Evolutionary conservation across 140 eudicot species (phyloP).

Genomic region (Artemisia princeps): DNA sequence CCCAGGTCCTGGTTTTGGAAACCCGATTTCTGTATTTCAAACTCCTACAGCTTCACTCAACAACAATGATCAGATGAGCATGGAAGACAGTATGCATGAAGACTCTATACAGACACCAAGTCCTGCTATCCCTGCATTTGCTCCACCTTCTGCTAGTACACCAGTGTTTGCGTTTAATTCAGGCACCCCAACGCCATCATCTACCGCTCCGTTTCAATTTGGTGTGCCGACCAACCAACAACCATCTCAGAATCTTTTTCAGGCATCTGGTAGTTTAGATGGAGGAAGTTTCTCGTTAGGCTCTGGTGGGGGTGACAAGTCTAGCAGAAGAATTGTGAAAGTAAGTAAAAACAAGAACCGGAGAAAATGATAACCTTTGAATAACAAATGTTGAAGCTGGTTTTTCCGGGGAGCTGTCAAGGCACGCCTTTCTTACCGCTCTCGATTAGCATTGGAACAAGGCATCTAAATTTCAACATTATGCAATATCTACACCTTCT

Average conservation of each 20-base stretch:
- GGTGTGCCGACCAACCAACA: constrained; percentile 54
- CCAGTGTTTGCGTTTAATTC: constrained; percentile 1
- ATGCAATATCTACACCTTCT: constrained; percentile 4
- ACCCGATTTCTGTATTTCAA: background rate
- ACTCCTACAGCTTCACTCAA: background rate
- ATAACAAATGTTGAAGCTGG: background rate
- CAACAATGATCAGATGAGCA: constrained; percentile 17
- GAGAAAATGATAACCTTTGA: constrained; percentile 22
- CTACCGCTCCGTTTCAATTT: constrained; percentile 19
- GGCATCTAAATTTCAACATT: background rate
- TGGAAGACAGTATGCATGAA: constrained; percentile 31
- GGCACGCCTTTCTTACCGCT: background rate
- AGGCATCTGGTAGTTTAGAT: constrained; percentile 40
- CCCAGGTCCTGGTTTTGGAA: background rate
- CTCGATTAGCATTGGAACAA: background rate
- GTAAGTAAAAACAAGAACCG: constrained; percentile 35
- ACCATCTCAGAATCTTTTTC: constrained; percentile 41
- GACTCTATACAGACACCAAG: background rate
- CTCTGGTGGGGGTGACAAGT: constrained; percentile 63
- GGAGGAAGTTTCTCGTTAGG: constrained; percentile 88
- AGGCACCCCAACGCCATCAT: background rate
- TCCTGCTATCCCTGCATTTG: background rate
- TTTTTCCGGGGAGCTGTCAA: too few relatives aligned
- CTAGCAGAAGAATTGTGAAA: constrained; percentile 45
- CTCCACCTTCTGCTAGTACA: background rate